phyloP scores from a whole-genome alignment of 305 asterid genomes.

The Fraxinus latifolia region DNA sequence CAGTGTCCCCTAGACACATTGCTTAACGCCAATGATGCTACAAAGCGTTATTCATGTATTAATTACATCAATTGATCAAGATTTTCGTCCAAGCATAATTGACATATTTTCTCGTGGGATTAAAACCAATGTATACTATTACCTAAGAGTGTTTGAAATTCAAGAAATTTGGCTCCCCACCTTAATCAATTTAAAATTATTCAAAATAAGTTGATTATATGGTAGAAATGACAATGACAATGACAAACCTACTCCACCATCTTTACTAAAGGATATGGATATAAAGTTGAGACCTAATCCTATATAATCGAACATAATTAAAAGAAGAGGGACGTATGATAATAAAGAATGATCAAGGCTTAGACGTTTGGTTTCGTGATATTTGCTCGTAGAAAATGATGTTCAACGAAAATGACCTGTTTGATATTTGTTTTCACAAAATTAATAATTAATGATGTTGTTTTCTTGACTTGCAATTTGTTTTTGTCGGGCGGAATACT shows the following conservation, averaged over 20 bases:
- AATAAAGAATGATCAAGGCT: not conserved
- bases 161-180: not conserved
- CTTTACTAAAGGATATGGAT: not conserved
- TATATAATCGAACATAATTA: not conserved
- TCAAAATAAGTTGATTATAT: not conserved
- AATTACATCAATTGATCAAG: not conserved
- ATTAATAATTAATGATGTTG: not conserved
- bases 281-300: not conserved
- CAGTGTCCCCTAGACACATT: not conserved
- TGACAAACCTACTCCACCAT: constrained; percentile 23
- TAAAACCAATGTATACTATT: not conserved
- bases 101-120: not conserved
- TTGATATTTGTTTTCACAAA: not conserved
- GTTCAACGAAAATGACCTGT: not conserved
- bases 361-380: not conserved
- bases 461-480: constrained; percentile 20
- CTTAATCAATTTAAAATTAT: not conserved
- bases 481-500: not conserved
- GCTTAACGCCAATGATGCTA: not conserved
- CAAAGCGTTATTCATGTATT: no score
- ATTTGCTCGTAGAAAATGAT: not conserved
- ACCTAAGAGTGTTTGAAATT: not conserved
- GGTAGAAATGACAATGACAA: not conserved
- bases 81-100: no score
- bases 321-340: not conserved